These are phyloP conservation scores for Aspergillus taichungensis DNA, from an alignment of 495 filamentous ascomycete genomes.

Conservation along the genomic window DNA sequence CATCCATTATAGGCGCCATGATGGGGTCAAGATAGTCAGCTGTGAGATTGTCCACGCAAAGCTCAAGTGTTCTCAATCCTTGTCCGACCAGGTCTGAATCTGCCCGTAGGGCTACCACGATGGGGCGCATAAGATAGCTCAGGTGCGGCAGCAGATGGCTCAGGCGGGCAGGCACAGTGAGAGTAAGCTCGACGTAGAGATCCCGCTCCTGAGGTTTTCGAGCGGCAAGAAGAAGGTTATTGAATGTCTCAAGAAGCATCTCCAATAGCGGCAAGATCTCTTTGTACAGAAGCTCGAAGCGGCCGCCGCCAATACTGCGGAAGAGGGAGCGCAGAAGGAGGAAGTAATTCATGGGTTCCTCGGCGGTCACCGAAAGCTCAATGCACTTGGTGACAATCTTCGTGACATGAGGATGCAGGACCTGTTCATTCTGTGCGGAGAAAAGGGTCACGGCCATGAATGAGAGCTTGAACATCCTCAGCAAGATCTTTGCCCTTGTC, in stretches of 20 bases:
- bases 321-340: conserved; percentile 86
- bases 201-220: conserved; percentile 85
- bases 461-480: conserved; percentile 94
- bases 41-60: conserved; percentile 97
- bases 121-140: conserved; percentile 91
- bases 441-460: conserved; percentile 99
- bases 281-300: conserved; percentile 97
- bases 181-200: conserved; percentile 90
- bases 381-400: conserved; percentile 96
- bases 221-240: conserved; percentile 82
- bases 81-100: conserved; percentile 92
- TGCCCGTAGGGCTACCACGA: conserved; percentile 86
- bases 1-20: conserved; percentile 98
- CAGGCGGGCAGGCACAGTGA: conserved; percentile 89
- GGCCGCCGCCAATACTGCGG: conserved; percentile 90
- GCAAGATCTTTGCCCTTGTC: conserved; percentile 80
- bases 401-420: conserved; percentile 88
- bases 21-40: conserved; percentile 98
- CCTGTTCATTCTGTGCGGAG: conserved; percentile 86
- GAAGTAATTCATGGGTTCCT: conserved; percentile 99
- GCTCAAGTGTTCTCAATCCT: conserved; percentile 83
- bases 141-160: conserved; percentile 96
- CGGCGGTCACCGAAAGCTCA: conserved; percentile 86
- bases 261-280: conserved; percentile 93
- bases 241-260: conserved; percentile 94